Evolutionary conservation across 2,329 filamentous ascomycete genomes (phyloP).

Genomic region (Alternaria incomplexa): DNA sequence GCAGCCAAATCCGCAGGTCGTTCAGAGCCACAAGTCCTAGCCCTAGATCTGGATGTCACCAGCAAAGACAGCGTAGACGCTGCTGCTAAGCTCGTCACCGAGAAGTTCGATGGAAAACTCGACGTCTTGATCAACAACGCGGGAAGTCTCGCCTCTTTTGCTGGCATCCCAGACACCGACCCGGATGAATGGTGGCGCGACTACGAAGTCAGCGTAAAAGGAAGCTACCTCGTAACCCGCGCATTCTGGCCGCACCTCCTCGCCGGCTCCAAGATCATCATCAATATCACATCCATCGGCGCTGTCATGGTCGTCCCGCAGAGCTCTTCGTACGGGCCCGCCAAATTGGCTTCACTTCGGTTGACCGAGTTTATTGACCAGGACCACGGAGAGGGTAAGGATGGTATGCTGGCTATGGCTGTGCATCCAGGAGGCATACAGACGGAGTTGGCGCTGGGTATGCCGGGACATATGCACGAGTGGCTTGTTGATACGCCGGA

Average conservation of each 20-base stretch:
- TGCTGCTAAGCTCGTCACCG: slow-evolving; percentile 43
- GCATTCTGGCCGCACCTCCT: slow-evolving; percentile 54
- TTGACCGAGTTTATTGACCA: slow-evolving; percentile 57
- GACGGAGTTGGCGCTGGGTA: slow-evolving; percentile 10
- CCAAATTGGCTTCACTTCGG: slow-evolving; percentile 58
- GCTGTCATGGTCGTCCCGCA: slow-evolving; percentile 19
- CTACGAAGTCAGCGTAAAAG: slow-evolving; percentile 58
- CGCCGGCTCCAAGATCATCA: slow-evolving; percentile 42
- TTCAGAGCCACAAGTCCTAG: slow-evolving; percentile 47
- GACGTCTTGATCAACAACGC: slow-evolving; percentile 60
- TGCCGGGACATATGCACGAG: slow-evolving; percentile 15
- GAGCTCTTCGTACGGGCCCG: slow-evolving; percentile 51
- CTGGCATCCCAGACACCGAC: slow-evolving; percentile 43
- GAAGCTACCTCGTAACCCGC: slow-evolving; percentile 53
- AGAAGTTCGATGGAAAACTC: slow-evolving; percentile 28
- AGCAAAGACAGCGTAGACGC: slow-evolving; percentile 45
- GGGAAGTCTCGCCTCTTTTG: slow-evolving; percentile 43
- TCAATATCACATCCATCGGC: slow-evolving; percentile 57
- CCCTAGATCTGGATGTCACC: slow-evolving; percentile 54
- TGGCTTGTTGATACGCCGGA: slow-evolving; percentile 29
- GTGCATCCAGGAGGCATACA: slow-evolving; percentile 36
- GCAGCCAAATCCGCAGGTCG: slow-evolving; percentile 43
- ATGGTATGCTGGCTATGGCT: slow-evolving; percentile 25
- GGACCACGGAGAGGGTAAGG: slow-evolving; percentile 41
- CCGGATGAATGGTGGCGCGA: slow-evolving; percentile 51